Evolutionary conservation across 208 protist genomes (phyloP).

Genomic region (Crithidia acanthocephali): DNA sequence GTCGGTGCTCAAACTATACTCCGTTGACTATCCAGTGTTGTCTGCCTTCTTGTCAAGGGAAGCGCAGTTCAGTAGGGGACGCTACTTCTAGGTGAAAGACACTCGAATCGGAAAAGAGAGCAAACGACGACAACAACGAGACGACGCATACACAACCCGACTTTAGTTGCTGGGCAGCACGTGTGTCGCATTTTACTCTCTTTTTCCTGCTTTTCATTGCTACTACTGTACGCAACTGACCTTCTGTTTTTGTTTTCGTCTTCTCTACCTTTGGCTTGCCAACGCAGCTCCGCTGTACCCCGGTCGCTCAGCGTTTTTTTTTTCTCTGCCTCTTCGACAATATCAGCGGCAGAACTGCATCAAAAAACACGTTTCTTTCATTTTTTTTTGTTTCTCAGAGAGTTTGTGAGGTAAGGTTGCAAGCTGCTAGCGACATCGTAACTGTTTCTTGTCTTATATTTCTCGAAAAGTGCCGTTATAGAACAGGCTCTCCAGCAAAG

Average conservation of each 20-base stretch:
- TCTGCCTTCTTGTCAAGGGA: too few relatives aligned
- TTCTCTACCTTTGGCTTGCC: conserved; percentile 1
- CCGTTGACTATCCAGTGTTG: too few relatives aligned
- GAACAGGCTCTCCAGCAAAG: too few relatives aligned
- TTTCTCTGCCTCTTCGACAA: background rate
- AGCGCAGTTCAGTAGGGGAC: background rate
- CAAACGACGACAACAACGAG: too few relatives aligned
- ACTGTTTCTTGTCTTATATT: background rate
- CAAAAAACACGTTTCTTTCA: conserved; percentile 19
- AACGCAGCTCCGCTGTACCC: background rate
- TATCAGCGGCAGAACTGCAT: background rate
- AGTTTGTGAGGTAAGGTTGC: background rate
- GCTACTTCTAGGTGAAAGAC: too few relatives aligned
- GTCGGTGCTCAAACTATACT: too few relatives aligned
- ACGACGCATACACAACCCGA: too few relatives aligned
- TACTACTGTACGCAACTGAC: background rate
- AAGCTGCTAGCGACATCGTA: background rate
- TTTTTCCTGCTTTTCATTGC: conserved; percentile 7
- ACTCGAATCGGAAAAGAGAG: too few relatives aligned
- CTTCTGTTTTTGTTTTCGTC: background rate
- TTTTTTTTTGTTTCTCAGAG: conserved; percentile 2
- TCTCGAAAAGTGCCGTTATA: too few relatives aligned
- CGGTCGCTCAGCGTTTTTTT: conserved; percentile 1
- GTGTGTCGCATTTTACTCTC: background rate
- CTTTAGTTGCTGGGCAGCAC: too few relatives aligned